Base-by-base conservation (phyloP, 2,329 filamentous ascomycete genomes). In the Neospermospora avenae region DNA sequence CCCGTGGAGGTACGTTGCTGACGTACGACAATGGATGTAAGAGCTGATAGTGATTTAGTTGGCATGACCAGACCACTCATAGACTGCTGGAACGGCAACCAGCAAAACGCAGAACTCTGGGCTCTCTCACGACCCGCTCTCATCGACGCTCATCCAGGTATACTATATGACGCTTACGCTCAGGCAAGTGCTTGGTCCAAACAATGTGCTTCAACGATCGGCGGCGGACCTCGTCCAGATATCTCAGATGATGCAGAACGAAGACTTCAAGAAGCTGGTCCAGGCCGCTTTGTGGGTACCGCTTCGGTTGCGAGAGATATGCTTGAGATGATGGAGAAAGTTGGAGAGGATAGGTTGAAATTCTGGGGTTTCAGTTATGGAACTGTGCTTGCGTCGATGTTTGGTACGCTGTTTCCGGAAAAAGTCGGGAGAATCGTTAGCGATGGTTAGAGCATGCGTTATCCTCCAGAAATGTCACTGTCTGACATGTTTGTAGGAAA, bases 81-180 rank as follows among this genome's bases (percentile, higher is more conserved):
- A 18, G 18, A 60, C 20, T 65, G 64, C 48, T 62, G 59, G 53
- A 44, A 44, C 3, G 46, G 52, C 52, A 48, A 42, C 2, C 53
- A 35, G 13, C 46, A 55, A 4, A 46, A 55, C 77, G 4, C 82
- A 80, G 80, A 68, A 70, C 7, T 69, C 80, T 11, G 76, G 78
- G 61, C 76, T 78, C 14, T 70, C 74, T 0, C 76, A 74, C 2
- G 54, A 48, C 20, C n/a, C 34, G 8, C 24, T 5, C 73, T 80
- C 2, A 69, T 79, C 1, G 78, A 81, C 55, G 74, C 80, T 11
- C 76, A 79, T n/a, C 75, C 77, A 0, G 79, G 78, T 1, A 73
- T 77, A 2, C 63, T 81, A 1, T 78, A 77, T 63, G 79, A 81
- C 52, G 74, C 74, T 1, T 81, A 74, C 61, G 77, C 78, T 3